Conservation (phyloP, 495 filamentous ascomycete genomes). For the Hypoxylon intermedium region DNA sequence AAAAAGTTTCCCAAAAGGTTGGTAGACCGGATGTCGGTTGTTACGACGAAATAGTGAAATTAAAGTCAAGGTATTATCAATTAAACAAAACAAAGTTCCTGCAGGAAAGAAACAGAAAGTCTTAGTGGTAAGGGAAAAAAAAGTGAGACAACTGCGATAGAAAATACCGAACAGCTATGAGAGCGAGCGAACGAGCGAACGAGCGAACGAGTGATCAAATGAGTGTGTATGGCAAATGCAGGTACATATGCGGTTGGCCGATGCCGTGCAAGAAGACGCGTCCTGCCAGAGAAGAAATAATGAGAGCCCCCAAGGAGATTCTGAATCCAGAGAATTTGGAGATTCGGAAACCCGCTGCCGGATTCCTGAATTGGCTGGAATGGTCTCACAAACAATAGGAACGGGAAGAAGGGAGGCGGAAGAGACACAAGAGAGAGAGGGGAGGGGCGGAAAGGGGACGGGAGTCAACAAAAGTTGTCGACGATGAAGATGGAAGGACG, state of each 20-base stretch:
- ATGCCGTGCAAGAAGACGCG: conserved; percentile 27
- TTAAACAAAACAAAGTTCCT: conserved; percentile 31
- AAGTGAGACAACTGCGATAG: conserved; percentile 8
- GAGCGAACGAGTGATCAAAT: conserved; percentile 31
- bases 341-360: conserved; percentile 15
- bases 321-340: conserved; percentile 37
- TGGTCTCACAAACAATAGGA: conserved; percentile 38
- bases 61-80: conserved; percentile 30
- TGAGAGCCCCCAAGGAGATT: conserved; percentile 15
- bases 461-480: conserved; percentile 31
- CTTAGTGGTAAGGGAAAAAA: conserved; percentile 4
- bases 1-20: not conserved
- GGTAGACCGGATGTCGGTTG: not conserved
- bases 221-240: conserved; percentile 34
- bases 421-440: conserved; percentile 21
- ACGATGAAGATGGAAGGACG: conserved; percentile 31
- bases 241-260: conserved; percentile 27
- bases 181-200: conserved; percentile 32
- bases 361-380: conserved; percentile 34
- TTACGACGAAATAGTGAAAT: not conserved
- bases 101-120: conserved; percentile 29
- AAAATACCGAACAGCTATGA: conserved; percentile 12
- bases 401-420: conserved; percentile 29
- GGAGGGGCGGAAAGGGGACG: conserved; percentile 20
- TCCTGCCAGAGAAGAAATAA: conserved; percentile 36